Conservation (phyloP, 257 asterid genomes). For the Primulina tabacum region DNA sequence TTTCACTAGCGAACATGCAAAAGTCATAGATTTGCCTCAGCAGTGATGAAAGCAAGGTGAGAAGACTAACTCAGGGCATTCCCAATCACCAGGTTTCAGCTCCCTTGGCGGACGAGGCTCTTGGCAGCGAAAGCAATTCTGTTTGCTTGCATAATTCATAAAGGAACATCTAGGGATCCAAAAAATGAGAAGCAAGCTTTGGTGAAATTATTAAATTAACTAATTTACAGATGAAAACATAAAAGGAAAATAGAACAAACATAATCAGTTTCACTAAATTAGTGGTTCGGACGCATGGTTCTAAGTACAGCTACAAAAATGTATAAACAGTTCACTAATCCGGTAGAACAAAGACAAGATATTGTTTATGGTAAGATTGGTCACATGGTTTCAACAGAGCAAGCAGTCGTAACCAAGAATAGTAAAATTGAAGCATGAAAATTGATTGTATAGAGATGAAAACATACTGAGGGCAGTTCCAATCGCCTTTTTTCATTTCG, state of each 20-base stretch:
- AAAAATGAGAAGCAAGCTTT: conserved; percentile 16
- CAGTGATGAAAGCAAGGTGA: conserved; percentile 13
- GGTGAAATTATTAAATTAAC: conserved; percentile 5
- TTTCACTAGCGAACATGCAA: neutral
- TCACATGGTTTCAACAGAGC: neutral
- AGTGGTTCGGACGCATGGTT: neutral
- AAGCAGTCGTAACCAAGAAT: neutral
- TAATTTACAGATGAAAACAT: neutral
- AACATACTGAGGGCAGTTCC: conserved; percentile 77
- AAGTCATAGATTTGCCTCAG: conserved; percentile 18
- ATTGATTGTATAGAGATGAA: conserved; percentile 15
- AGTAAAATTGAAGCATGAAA: conserved; percentile 14
- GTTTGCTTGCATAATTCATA: conserved; percentile 74
- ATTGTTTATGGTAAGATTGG: neutral
- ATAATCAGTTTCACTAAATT: neutral
- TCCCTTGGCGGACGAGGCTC: conserved; percentile 59
- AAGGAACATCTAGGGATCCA: conserved; percentile 58
- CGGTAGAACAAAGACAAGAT: neutral
- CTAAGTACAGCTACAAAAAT: neutral
- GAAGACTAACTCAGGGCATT: conserved; percentile 68
- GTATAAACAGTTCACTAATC: neutral
- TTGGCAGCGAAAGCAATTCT: conserved; percentile 62
- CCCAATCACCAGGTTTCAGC: conserved; percentile 85
- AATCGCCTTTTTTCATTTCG: conserved; percentile 73
- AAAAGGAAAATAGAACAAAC: neutral